Conservation (phyloP, 1,284 basidiomycete genomes). For the Leccinum subspadiceum region DNA sequence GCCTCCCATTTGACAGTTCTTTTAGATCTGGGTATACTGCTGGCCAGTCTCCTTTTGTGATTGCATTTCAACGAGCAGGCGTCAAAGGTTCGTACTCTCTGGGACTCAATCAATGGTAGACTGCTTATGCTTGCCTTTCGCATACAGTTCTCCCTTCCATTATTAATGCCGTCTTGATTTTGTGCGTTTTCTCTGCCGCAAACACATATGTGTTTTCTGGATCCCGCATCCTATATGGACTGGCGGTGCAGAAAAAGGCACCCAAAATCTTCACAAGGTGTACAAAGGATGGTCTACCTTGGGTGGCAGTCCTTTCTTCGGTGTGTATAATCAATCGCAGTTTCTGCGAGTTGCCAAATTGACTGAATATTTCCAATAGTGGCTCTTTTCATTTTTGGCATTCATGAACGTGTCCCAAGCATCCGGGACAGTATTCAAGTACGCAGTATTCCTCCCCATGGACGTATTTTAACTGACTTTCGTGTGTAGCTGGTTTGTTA, state of each 20-base stretch:
- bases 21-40: slow-evolving; percentile 51
- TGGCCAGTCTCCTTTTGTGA: slow-evolving; percentile 76
- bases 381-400: slow-evolving; percentile 32
- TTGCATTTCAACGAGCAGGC: slow-evolving; percentile 76
- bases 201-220: slow-evolving; percentile 81
- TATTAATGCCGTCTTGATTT: slow-evolving; percentile 67
- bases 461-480: background rate
- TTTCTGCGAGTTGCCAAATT: background rate
- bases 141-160: slow-evolving; percentile 59
- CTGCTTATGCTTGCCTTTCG: background rate
- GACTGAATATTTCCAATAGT: slow-evolving; percentile 38
- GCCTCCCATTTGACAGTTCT: slow-evolving; percentile 8
- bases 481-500: slow-evolving; percentile 45
- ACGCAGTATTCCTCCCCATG: background rate
- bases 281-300: slow-evolving; percentile 41
- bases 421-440: slow-evolving; percentile 28
- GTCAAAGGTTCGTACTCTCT: slow-evolving; percentile 47
- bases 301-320: slow-evolving; percentile 5
- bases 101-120: background rate
- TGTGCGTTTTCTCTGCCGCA: slow-evolving; percentile 80
- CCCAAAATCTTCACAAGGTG: slow-evolving; percentile 60
- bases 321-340: slow-evolving; percentile 1
- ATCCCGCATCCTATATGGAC: slow-evolving; percentile 81
- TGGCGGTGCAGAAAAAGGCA: slow-evolving; percentile 76
- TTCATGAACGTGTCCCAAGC: slow-evolving; percentile 22